Evolutionary conservation across 768 basidiomycete species (phyloP), one percentile per base, ranked within the genome.

Genomic region (Dendrothele bispora): DNA sequence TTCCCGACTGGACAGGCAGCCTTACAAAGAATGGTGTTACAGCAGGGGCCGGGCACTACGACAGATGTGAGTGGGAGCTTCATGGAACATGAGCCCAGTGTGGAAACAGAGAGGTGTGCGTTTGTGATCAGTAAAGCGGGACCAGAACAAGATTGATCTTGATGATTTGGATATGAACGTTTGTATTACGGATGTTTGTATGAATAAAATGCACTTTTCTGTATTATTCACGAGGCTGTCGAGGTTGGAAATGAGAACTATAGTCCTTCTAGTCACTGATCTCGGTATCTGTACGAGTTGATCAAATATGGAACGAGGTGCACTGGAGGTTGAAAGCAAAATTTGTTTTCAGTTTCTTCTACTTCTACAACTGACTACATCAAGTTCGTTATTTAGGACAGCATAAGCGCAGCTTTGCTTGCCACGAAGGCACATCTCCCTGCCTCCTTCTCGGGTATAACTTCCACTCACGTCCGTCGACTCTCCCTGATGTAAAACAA

Each of bases 11-110:
- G 43, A 15, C 6, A 24, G 14, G 20, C 27, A 15, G n/a, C n/a
- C 20, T 65, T 63, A 52, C 45, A 57, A n/a, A 62, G 78, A 39
- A 74, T 81, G 32, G 72, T 78, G 5, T 56, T 81, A 41, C 72
- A 75, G 55, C 65, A 78, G 53, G 64, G 67, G 6, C 52, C 59
- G 8, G 40, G 50, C 6, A 59, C 56, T 24, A 53, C 50, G 26
- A 66, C 64, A 24, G 60, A 49, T 1, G 55, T 49, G 15, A 78
- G 70, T 32, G 71, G 75, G 7, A 77, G 70, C 44, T 67, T 65
- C 29, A 46, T 72, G 25, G 79, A 79, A 56, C 40, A 49, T 12
- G 69, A 78, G 46, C 62, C 64, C 17, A 53, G 50, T 21, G 52
- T 51, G 20, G 74, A 79, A 61, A 66, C 54, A 24, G 50, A 58